Conservation (phyloP, 2,329 filamentous ascomycete genomes). For the Aspergillus pseudotamarii region DNA sequence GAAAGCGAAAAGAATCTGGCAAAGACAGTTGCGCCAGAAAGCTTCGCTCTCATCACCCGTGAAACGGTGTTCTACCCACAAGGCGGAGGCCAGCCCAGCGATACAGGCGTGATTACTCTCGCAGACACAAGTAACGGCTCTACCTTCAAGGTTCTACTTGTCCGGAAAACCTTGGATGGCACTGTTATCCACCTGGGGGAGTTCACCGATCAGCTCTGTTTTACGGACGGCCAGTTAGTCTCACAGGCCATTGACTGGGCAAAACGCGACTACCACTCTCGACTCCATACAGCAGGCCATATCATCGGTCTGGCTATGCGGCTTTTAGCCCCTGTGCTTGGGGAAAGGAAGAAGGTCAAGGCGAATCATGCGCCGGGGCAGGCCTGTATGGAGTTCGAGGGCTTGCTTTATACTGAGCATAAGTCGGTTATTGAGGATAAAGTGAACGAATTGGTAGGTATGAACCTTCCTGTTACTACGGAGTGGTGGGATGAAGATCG, state of each 20-base stretch:
- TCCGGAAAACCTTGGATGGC: conserved; percentile 28
- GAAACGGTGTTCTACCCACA: conserved; percentile 35
- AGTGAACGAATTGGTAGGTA: conserved; percentile 27
- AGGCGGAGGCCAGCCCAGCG: conserved; percentile 31
- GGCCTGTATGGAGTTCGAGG: conserved; percentile 33
- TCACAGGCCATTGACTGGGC: conserved; percentile 26
- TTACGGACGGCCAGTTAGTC: conserved; percentile 22
- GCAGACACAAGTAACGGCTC: conserved; percentile 9
- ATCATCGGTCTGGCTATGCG: conserved; percentile 33
- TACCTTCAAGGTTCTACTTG: conserved; percentile 27
- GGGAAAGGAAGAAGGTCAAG: conserved; percentile 31
- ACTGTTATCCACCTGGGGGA: conserved; percentile 30
- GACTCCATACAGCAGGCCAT: conserved; percentile 35
- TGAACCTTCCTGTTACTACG: conserved; percentile 25
- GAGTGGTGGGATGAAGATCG: conserved; percentile 28
- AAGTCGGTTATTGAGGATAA: conserved; percentile 32
- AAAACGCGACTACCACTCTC: conserved; percentile 32
- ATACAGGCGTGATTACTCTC: conserved; percentile 22
- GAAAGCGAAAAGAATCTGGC: conserved; percentile 25
- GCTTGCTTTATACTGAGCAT: conserved; percentile 32
- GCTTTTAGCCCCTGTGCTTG: conserved; percentile 21
- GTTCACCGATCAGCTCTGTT: conserved; percentile 1
- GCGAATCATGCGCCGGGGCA: conserved; percentile 33
- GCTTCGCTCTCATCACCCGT: conserved; percentile 25
- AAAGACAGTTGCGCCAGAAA: conserved; percentile 19